A percentile compares a stretch with the other conserved stretches of the same genome.
phyloP scores from a whole-genome alignment of 768 basidiomycete species.

The Mrakia blollopis region DNA sequence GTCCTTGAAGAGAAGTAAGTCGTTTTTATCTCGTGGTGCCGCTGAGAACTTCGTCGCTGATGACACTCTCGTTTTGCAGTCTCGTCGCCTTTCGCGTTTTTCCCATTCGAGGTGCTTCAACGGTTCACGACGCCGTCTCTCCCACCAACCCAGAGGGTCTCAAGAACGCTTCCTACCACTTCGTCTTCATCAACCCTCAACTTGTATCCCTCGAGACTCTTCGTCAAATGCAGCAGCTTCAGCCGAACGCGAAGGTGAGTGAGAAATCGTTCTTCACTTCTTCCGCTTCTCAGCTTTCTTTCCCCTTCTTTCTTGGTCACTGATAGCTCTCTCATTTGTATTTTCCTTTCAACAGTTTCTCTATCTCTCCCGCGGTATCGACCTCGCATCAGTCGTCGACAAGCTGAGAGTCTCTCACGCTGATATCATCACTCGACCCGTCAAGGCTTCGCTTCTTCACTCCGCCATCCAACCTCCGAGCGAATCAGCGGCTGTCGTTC shows the following conservation, averaged over 20 bases:
- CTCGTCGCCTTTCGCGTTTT: not conserved
- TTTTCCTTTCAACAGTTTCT: not conserved
- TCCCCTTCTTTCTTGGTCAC: not conserved
- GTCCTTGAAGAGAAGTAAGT: conserved; percentile 4
- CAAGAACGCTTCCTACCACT: not conserved
- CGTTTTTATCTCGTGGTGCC: too few species aligned
- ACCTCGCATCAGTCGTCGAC: not conserved
- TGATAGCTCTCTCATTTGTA: too few species aligned
- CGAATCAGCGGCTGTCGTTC: not conserved
- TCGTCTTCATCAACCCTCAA: conserved; percentile 21
- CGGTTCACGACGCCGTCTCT: not conserved
- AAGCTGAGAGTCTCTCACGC: not conserved
- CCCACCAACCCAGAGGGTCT: not conserved
- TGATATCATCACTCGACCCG: not conserved
- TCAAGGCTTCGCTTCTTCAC: conserved; percentile 6
- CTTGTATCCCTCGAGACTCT: not conserved
- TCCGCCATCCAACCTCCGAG: not conserved
- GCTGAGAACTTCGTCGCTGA: not conserved
- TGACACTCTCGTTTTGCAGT: not conserved
- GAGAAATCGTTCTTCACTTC: too few species aligned
- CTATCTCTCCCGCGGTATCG: not conserved
- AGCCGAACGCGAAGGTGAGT: conserved; percentile 10
- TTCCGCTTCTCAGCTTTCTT: too few species aligned
- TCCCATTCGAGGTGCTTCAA: not conserved
- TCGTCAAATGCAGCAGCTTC: not conserved